Conservation (phyloP, 1,139 yeast species). For the Suhomyces guaymorum region DNA sequence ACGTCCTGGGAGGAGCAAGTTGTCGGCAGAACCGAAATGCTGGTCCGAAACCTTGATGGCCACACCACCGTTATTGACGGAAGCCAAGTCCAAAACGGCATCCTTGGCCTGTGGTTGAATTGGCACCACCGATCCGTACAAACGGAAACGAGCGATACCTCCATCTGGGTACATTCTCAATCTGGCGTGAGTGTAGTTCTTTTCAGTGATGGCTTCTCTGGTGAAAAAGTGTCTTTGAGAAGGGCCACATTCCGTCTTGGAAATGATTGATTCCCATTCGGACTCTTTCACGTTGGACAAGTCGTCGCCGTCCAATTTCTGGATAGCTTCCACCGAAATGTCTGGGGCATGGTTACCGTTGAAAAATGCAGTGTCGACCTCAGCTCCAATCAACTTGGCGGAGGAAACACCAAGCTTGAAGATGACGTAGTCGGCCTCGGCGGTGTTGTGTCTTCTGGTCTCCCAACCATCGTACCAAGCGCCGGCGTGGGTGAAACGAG, state of each 20-base stretch:
- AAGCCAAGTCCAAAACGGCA: constrained; percentile 69
- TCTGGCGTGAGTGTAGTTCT: constrained; percentile 74
- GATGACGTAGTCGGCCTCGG: constrained; percentile 83
- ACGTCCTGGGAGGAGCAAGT: constrained; percentile 85
- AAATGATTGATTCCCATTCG: constrained; percentile 71
- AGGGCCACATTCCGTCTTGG: constrained; percentile 82
- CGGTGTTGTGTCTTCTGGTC: constrained; percentile 86
- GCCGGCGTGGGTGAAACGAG: constrained; percentile 78
- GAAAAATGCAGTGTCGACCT: constrained; percentile 89
- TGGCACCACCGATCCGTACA: constrained; percentile 80
- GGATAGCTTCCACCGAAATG: constrained; percentile 76
- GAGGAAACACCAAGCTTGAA: constrained; percentile 81
- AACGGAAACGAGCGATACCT: constrained; percentile 91
- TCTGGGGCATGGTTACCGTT: constrained; percentile 93
- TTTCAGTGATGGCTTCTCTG: constrained; percentile 56
- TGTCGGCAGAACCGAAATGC: constrained; percentile 90
- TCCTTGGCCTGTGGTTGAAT: constrained; percentile 50
- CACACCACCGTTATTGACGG: constrained; percentile 85
- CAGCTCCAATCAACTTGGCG: constrained; percentile 78
- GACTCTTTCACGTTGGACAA: constrained; percentile 27
- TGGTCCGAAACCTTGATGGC: constrained; percentile 83
- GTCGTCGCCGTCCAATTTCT: constrained; percentile 31
- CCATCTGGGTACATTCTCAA: constrained; percentile 96
- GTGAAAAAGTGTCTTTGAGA: constrained; percentile 79
- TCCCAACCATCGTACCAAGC: constrained; percentile 99